Percentiles rank a stretch among this genome's conserved stretches.
phyloP scores from a whole-genome alignment of 306 rosid species.

The Vigna trinervia region DNA sequence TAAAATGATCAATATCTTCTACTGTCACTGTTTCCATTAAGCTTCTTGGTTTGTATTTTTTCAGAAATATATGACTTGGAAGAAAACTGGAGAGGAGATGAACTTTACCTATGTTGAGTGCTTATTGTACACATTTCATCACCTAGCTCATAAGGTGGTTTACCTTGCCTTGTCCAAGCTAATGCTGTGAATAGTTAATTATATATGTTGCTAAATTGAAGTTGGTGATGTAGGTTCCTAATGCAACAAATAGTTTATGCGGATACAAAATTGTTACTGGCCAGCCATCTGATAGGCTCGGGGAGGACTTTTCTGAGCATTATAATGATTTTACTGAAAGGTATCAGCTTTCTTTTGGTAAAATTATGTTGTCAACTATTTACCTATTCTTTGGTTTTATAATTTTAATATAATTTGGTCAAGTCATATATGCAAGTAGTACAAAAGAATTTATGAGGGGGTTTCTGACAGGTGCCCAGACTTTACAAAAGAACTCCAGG shows the following conservation, averaged over 20 bases:
- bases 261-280: slow-evolving; percentile 98
- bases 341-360: slow-evolving; percentile 47
- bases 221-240: slow-evolving; percentile 75
- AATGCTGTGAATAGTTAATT: slow-evolving; percentile 25
- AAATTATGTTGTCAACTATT: slow-evolving; percentile 5
- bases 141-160: slow-evolving; percentile 89
- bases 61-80: slow-evolving; percentile 90
- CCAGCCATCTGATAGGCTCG: slow-evolving; percentile 99
- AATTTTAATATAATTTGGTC: slow-evolving; percentile 1
- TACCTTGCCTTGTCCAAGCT: slow-evolving; percentile 35
- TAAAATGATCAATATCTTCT: neutral
- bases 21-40: slow-evolving; percentile 26
- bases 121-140: slow-evolving; percentile 91
- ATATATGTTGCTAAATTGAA: slow-evolving; percentile 25
- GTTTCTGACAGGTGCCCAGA: neutral
- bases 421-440: slow-evolving; percentile 23
- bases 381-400: slow-evolving; percentile 24
- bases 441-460: slow-evolving; percentile 2
- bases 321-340: slow-evolving; percentile 87
- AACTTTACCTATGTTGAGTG: slow-evolving; percentile 96
- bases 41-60: slow-evolving; percentile 34
- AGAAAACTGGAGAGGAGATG: slow-evolving; percentile 92
- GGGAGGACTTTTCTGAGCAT: slow-evolving; percentile 89
- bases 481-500: too few species aligned
- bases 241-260: slow-evolving; percentile 96